A percentile compares a stretch with the other conserved stretches of the same genome.
These are phyloP conservation scores for Rhododendron molle DNA, from an alignment of 148 eudicot genomes.

Conservation along the genomic window DNA sequence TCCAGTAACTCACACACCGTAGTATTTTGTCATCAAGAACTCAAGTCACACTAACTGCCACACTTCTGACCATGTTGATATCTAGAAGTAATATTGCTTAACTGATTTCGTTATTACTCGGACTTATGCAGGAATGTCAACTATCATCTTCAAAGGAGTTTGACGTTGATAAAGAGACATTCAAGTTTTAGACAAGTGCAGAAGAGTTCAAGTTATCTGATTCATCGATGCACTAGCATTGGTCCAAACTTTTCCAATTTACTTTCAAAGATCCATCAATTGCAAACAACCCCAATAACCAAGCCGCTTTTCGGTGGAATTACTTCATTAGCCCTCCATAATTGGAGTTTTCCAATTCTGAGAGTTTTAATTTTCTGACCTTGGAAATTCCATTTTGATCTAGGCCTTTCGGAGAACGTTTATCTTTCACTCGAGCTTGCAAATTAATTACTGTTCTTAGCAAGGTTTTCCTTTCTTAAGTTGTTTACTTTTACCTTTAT, in stretches of 20 bases:
- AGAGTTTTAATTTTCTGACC: not conserved
- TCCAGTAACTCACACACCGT: not conserved
- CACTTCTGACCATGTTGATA: not conserved
- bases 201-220: not conserved
- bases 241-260: not conserved
- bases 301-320: not conserved
- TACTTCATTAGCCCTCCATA: not conserved
- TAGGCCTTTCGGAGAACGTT: not conserved
- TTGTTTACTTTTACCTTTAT: not conserved
- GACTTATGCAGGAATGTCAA: conserved; percentile 42
- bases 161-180: conserved; percentile 22
- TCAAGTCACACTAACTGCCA: not conserved
- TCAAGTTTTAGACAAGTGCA: conserved; percentile 18
- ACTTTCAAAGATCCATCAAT: not conserved
- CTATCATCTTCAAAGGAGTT: conserved; percentile 41
- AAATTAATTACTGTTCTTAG: not conserved
- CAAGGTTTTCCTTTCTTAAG: not conserved
- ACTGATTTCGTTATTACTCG: not conserved
- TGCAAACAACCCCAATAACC: not conserved
- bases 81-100: not conserved
- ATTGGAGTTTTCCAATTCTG: not conserved
- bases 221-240: not conserved
- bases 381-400: not conserved
- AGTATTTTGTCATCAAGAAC: not conserved
- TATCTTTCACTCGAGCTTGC: no score